Conservation (phyloP, 2,329 filamentous ascomycete species). For the Epichloe gansuensis region DNA sequence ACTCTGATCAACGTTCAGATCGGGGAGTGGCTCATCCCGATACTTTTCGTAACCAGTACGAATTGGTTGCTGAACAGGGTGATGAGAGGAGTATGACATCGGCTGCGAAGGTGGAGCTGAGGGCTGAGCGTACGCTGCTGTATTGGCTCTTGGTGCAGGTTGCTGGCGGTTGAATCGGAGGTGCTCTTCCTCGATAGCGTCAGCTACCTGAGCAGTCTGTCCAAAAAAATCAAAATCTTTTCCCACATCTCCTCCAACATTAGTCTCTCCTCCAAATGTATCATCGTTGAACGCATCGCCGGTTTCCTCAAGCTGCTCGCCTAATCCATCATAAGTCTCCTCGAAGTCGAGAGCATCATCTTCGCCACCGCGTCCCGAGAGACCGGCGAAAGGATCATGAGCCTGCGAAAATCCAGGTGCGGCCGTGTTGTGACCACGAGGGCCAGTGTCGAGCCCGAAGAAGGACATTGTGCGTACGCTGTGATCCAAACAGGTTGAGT, state of each 20-base stretch:
- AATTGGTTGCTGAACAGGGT: conserved; percentile 42
- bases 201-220: conserved; percentile 73
- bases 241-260: conserved; percentile 45
- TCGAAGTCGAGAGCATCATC: conserved; percentile 66
- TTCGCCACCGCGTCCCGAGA: conserved; percentile 51
- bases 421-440: conserved; percentile 46
- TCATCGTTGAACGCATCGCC: conserved; percentile 95
- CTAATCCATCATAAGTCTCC: conserved; percentile 91
- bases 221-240: conserved; percentile 99
- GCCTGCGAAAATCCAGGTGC: conserved; percentile 72
- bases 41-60: conserved; percentile 89
- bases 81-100: conserved; percentile 24
- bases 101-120: conserved; percentile 17
- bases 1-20: conserved; percentile 82
- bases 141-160: conserved; percentile 33
- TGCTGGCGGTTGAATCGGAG: conserved; percentile 67
- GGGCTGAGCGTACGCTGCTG: conserved; percentile 17
- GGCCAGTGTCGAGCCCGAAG: conserved; percentile 69
- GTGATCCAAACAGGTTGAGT: neutral
- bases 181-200: conserved; percentile 84
- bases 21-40: conserved; percentile 71
- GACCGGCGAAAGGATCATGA: conserved; percentile 77
- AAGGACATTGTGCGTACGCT: conserved; percentile 57
- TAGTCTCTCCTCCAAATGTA: conserved; percentile 54
- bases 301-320: conserved; percentile 78